A percentile compares a stretch with the other conserved stretches of the same genome.
Conservation (phyloP, 108 stramenopile genomes). For the Mayamaea pseudoterrestris region DNA sequence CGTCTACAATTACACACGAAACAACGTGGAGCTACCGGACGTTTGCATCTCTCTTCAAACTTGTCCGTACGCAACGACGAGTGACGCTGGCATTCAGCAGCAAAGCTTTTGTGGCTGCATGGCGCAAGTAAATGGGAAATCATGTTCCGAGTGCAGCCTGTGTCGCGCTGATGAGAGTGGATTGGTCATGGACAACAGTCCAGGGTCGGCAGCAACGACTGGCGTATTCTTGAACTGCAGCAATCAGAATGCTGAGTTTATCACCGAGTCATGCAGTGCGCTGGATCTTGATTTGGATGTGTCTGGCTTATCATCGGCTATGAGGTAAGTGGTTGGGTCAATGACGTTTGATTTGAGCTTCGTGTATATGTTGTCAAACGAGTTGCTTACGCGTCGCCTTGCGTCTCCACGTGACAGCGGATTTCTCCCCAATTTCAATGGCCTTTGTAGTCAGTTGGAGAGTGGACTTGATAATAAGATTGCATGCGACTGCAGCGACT, state of each 20-base stretch:
- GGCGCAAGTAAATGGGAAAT: background rate
- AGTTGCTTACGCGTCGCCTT: no score
- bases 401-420: no score
- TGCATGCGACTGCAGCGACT: background rate
- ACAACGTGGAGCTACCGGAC: background rate
- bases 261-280: background rate
- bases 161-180: no score
- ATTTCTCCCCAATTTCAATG: background rate
- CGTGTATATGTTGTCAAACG: no score
- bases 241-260: background rate
- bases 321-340: no score
- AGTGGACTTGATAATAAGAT: background rate
- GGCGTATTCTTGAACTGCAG: conserved; percentile 1
- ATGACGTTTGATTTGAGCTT: no score
- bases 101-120: conserved; percentile 4
- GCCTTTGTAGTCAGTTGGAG: background rate
- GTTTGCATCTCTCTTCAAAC: no score
- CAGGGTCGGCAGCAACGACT: background rate
- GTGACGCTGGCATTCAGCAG: background rate
- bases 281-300: conserved; percentile 4
- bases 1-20: background rate
- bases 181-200: no score
- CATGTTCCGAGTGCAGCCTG: background rate
- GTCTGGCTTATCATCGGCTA: background rate
- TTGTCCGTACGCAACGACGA: background rate